These are phyloP conservation scores for Torulaspora indica DNA, from an alignment of 805 yeast genomes.

Conservation along the genomic window DNA sequence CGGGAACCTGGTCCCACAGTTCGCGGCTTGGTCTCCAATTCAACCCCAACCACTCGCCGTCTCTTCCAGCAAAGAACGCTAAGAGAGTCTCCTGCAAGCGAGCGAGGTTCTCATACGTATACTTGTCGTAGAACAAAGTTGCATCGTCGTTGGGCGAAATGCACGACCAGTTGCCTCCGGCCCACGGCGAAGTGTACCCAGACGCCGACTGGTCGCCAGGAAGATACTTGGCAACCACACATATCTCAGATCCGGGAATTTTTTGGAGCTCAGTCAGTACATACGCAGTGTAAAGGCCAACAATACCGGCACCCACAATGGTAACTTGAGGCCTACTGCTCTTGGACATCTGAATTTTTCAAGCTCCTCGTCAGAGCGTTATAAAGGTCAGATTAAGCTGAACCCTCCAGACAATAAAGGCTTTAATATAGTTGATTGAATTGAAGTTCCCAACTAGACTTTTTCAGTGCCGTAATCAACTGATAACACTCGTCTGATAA, in stretches of 20 bases:
- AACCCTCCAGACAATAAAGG: neutral
- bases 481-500: neutral
- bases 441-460: neutral
- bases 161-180: slow-evolving; percentile 60
- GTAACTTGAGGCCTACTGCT: slow-evolving; percentile 7
- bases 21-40: slow-evolving; percentile 55
- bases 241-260: slow-evolving; percentile 41
- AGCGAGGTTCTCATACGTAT: slow-evolving; percentile 49
- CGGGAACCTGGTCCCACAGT: slow-evolving; percentile 50
- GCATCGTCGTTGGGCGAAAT: slow-evolving; percentile 55
- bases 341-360: too few relatives aligned
- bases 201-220: slow-evolving; percentile 73
- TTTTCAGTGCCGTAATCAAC: neutral
- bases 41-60: slow-evolving; percentile 44
- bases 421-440: neutral
- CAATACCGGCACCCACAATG: slow-evolving; percentile 54
- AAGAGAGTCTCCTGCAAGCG: slow-evolving; percentile 46
- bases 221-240: slow-evolving; percentile 57
- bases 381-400: neutral
- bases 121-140: slow-evolving; percentile 50
- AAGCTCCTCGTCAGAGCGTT: too few relatives aligned
- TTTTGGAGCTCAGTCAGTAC: slow-evolving; percentile 43
- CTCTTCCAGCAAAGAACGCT: slow-evolving; percentile 36
- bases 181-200: slow-evolving; percentile 76
- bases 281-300: slow-evolving; percentile 60